Conservation (phyloP, 345 rosid genomes). For the Eucalyptus urophylla region DNA sequence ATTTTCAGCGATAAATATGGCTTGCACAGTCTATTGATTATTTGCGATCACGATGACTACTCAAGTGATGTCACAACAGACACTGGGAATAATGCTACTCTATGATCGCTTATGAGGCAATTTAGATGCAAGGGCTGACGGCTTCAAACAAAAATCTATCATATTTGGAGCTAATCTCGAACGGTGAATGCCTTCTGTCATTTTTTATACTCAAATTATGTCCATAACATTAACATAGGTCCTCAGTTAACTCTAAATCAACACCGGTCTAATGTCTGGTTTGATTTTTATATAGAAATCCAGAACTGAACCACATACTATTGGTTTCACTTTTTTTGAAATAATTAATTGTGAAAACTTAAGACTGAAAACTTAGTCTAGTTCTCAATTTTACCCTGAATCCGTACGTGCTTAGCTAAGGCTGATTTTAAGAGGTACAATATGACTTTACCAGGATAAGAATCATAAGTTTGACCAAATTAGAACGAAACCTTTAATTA, state of each 20-base stretch:
- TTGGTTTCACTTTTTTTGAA: accelerated
- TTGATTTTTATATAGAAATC: too few species aligned
- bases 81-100: not conserved
- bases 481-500: not conserved
- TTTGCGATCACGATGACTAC: not conserved
- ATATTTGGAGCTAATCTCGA: not conserved
- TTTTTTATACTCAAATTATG: not conserved
- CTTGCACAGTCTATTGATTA: not conserved
- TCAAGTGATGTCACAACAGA: not conserved
- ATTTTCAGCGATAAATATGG: not conserved
- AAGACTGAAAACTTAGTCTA: accelerated
- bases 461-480: not conserved
- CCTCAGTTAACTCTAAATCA: too few species aligned
- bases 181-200: not conserved
- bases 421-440: not conserved
- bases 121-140: not conserved
- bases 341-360: too few species aligned
- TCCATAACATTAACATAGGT: not conserved
- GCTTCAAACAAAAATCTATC: not conserved
- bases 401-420: not conserved
- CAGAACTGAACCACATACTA: not conserved
- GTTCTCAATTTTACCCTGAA: not conserved
- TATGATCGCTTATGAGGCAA: not conserved
- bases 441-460: not conserved
- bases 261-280: accelerated